Conservation (phyloP, 1,284 basidiomycete species). For the Sanghuangporus weigelae region DNA sequence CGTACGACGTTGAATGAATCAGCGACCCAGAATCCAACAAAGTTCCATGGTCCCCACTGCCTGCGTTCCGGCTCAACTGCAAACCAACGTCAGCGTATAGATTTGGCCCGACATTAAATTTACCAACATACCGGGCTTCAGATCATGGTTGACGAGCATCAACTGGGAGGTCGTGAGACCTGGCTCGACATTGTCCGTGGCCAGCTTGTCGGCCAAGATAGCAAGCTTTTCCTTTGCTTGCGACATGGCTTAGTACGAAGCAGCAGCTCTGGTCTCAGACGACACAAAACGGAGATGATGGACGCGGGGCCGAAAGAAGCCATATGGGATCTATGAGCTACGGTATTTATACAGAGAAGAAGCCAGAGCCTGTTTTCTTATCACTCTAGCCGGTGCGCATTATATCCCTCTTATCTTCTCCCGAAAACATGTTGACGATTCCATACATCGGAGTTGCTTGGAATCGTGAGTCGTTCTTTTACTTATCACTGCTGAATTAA, state of each 20-base stretch:
- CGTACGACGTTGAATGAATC: slow-evolving; percentile 79
- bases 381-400: background rate
- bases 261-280: background rate
- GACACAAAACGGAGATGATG: background rate
- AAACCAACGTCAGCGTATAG: background rate
- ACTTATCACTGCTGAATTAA: background rate
- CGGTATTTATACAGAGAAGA: background rate
- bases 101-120: background rate
- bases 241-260: background rate
- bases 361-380: background rate
- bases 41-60: slow-evolving; percentile 59
- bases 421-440: background rate
- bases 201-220: background rate
- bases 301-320: background rate
- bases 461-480: background rate
- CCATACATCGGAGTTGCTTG: background rate
- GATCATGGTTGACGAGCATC: slow-evolving; percentile 18
- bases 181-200: slow-evolving; percentile 9
- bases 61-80: slow-evolving; percentile 51
- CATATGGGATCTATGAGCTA: background rate
- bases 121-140: slow-evolving; percentile 14
- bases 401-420: background rate
- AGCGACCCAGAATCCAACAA: slow-evolving; percentile 70
- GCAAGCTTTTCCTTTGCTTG: background rate
- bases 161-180: slow-evolving; percentile 17